phyloP scores from a whole-genome alignment of 768 basidiomycete genomes.

The Suillus bovinus region DNA sequence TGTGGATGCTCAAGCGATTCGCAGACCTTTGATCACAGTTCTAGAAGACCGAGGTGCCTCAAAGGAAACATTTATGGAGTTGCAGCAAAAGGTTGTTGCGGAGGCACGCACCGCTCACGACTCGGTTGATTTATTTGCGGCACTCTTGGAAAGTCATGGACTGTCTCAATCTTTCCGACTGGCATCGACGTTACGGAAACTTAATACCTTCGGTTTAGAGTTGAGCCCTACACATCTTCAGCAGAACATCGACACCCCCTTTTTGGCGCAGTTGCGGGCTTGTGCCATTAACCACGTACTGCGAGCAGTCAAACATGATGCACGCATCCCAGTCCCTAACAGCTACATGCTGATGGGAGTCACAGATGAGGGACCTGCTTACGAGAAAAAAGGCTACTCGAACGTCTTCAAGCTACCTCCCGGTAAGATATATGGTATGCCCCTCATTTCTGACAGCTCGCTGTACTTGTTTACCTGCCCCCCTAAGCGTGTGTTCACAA shows the following conservation, averaged over 20 bases:
- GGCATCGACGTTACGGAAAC: conserved; percentile 47
- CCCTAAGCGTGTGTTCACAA: conserved; percentile 57
- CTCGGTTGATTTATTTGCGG: conserved; percentile 47
- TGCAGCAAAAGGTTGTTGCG: conserved; percentile 62
- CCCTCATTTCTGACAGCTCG: background rate
- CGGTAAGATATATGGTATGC: conserved; percentile 68
- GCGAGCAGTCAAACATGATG: conserved; percentile 73
- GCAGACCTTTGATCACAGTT: conserved; percentile 72
- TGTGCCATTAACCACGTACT: conserved; percentile 65
- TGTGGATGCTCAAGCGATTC: background rate
- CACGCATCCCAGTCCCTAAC: conserved; percentile 69
- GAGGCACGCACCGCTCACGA: conserved; percentile 61
- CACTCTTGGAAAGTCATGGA: conserved; percentile 48
- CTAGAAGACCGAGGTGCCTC: conserved; percentile 74
- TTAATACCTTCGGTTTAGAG: conserved; percentile 50
- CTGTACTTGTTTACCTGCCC: background rate
- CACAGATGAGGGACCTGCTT: conserved; percentile 79
- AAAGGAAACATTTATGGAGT: conserved; percentile 53
- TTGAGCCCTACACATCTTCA: conserved; percentile 38
- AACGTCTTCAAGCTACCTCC: conserved; percentile 56
- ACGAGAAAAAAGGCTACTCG: conserved; percentile 45
- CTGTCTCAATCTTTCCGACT: conserved; percentile 52
- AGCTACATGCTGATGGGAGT: conserved; percentile 77
- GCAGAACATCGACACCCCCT: conserved; percentile 50
- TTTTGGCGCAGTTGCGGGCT: conserved; percentile 57